phyloP scores from a whole-genome alignment of 2,329 filamentous ascomycete species.

The Rhynchosporium graminicola region DNA sequence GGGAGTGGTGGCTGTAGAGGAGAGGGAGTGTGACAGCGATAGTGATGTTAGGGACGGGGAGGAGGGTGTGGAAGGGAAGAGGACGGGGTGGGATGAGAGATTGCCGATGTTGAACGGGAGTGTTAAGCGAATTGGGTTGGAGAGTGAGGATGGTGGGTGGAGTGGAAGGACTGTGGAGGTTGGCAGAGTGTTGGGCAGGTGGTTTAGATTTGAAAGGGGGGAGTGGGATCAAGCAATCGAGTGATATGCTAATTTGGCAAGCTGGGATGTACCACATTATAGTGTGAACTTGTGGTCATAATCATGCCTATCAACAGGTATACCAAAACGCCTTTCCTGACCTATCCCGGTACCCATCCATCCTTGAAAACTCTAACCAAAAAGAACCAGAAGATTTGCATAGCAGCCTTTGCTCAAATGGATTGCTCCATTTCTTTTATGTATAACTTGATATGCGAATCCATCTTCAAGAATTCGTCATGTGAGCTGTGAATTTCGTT shows the following conservation, averaged over 20 bases:
- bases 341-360: slow-evolving; percentile 10
- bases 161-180: slow-evolving; percentile 60
- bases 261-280: neutral
- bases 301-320: slow-evolving; percentile 37
- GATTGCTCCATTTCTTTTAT: slow-evolving; percentile 99
- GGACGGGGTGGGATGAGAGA: slow-evolving; percentile 48
- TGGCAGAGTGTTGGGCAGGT: slow-evolving; percentile 59
- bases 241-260: neutral
- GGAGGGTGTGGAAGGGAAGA: slow-evolving; percentile 38
- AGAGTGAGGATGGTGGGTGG: slow-evolving; percentile 54
- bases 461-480: slow-evolving; percentile 96
- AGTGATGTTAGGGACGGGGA: slow-evolving; percentile 41
- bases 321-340: slow-evolving; percentile 37
- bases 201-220: slow-evolving; percentile 59
- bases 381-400: slow-evolving; percentile 24
- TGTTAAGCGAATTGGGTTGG: slow-evolving; percentile 45
- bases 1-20: slow-evolving; percentile 51
- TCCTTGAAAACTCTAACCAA: slow-evolving; percentile 17
- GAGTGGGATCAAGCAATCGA: slow-evolving; percentile 39
- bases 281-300: slow-evolving; percentile 30
- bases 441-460: slow-evolving; percentile 94
- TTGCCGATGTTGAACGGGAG: slow-evolving; percentile 65
- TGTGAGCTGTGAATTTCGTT: slow-evolving; percentile 87
- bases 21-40: slow-evolving; percentile 34
- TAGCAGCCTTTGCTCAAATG: slow-evolving; percentile 45